Evolutionary conservation across 371 early-diverging fungal genomes (phyloP).

Genomic region (Smittium mucronatum): DNA sequence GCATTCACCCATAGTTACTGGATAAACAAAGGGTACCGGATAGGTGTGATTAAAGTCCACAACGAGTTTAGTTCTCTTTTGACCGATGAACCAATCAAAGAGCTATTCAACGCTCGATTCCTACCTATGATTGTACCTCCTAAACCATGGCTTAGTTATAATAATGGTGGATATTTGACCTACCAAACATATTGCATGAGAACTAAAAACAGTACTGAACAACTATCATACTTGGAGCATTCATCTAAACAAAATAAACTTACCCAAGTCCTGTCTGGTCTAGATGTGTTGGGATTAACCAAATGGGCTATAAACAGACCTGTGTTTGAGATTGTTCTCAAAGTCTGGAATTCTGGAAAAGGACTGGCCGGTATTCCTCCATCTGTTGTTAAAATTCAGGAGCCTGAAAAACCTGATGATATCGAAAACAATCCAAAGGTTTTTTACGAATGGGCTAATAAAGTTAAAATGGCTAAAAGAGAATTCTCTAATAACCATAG

Average conservation of each 20-base stretch:
- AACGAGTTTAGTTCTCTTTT: conserved; percentile 56
- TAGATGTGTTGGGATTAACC: conserved; percentile 84
- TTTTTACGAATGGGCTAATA: conserved; percentile 12
- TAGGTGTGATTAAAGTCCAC: conserved; percentile 64
- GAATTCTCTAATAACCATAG: conserved; percentile 57
- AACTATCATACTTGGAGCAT: conserved; percentile 57
- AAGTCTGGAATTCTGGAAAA: conserved; percentile 82
- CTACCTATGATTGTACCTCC: conserved; percentile 94
- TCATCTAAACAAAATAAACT: conserved; percentile 69
- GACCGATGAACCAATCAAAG: conserved; percentile 43
- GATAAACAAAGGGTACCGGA: conserved; percentile 44
- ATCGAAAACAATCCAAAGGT: conserved; percentile 49
- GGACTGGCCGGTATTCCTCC: conserved; percentile 65
- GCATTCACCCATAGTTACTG: conserved; percentile 73
- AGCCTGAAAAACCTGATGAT: conserved; percentile 53
- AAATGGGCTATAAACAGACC: conserved; percentile 79
- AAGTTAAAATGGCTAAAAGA: background rate
- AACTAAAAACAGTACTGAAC: conserved; percentile 57
- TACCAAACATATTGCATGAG: conserved; percentile 61
- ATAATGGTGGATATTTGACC: conserved; percentile 82
- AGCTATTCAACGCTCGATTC: conserved; percentile 56
- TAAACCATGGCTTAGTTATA: conserved; percentile 82
- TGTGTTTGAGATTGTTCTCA: conserved; percentile 60
- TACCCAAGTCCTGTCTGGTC: conserved; percentile 49
- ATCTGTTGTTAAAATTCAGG: conserved; percentile 30